Percentiles rank a stretch among this genome's conserved stretches.
Conservation (phyloP, 371 early-diverging fungal species). For the Rhizopus arrhizus region DNA sequence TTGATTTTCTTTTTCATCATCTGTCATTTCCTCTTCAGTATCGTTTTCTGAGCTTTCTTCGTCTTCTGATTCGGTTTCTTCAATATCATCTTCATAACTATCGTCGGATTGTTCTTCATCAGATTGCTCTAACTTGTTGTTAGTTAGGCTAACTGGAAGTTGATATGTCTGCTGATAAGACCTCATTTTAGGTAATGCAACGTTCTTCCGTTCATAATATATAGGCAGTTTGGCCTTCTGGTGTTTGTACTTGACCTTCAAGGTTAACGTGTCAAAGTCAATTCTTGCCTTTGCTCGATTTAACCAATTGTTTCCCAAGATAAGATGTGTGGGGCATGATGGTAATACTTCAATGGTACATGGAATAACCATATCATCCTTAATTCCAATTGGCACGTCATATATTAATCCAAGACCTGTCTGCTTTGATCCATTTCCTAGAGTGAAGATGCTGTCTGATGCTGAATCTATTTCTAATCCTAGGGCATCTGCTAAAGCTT, state of each 20-base stretch:
- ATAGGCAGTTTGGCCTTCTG: not conserved
- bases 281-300: not conserved
- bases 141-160: too few species aligned
- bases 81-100: too few species aligned
- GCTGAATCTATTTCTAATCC: conserved; percentile 1
- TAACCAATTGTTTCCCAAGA: conserved; percentile 8
- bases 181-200: too few species aligned
- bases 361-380: conserved; percentile 1
- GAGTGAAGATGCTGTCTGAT: not conserved
- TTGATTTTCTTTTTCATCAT: too few species aligned
- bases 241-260: conserved; percentile 3
- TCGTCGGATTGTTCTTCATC: too few species aligned
- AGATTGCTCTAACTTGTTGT: too few species aligned
- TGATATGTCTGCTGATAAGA: too few species aligned
- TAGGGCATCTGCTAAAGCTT: conserved; percentile 1
- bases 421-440: conserved; percentile 14
- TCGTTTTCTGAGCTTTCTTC: too few species aligned
- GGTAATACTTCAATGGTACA: conserved; percentile 10
- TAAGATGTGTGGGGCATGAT: not conserved
- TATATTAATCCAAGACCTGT: conserved; percentile 3
- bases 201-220: too few species aligned
- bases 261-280: not conserved
- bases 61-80: too few species aligned
- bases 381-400: conserved; percentile 3
- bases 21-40: too few species aligned